These are phyloP conservation scores for Pulveroboletus sp. DNA, from an alignment of 768 basidiomycete genomes.

Conservation along the genomic window DNA sequence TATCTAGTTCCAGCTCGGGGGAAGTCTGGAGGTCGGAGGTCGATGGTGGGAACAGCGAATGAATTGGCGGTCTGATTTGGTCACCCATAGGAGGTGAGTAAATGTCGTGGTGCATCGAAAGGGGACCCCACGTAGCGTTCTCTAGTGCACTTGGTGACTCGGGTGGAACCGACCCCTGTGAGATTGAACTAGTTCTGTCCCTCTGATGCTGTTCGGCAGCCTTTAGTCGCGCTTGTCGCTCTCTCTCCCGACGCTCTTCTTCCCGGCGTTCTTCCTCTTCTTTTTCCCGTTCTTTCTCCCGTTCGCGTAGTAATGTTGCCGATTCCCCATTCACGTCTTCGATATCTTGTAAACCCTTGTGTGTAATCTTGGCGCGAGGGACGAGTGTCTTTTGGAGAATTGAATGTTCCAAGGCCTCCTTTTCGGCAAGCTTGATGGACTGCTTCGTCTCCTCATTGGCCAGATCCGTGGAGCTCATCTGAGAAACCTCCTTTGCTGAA, in stretches of 20 bases:
- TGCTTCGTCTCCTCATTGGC: conserved; percentile 84
- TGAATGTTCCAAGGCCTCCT: conserved; percentile 80
- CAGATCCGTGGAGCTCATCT: conserved; percentile 85
- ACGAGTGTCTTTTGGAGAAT: conserved; percentile 68
- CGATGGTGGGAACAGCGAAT: conserved; percentile 34
- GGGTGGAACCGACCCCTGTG: conserved; percentile 57
- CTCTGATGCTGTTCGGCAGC: conserved; percentile 39
- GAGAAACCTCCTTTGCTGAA: conserved; percentile 65
- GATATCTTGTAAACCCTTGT: conserved; percentile 90
- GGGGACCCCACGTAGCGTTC: conserved; percentile 55
- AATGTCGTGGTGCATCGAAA: conserved; percentile 37
- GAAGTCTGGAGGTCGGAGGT: conserved; percentile 37
- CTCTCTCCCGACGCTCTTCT: conserved; percentile 60
- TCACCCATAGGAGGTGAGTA: conserved; percentile 23
- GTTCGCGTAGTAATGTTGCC: conserved; percentile 30
- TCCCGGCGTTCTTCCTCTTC: conserved; percentile 62
- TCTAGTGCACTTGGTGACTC: conserved; percentile 58
- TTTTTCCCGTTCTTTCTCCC: conserved; percentile 55
- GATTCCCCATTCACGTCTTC: conserved; percentile 67
- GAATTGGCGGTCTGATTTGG: conserved; percentile 25
- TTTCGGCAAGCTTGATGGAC: conserved; percentile 75
- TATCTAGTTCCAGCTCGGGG: conserved; percentile 61
- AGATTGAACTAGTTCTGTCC: conserved; percentile 47
- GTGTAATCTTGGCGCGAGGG: conserved; percentile 79
- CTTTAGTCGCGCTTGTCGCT: conserved; percentile 59